These are phyloP conservation scores for Sporothrix dimorphospora DNA, from an alignment of 2,329 filamentous ascomycete species.

Conservation along the genomic window DNA sequence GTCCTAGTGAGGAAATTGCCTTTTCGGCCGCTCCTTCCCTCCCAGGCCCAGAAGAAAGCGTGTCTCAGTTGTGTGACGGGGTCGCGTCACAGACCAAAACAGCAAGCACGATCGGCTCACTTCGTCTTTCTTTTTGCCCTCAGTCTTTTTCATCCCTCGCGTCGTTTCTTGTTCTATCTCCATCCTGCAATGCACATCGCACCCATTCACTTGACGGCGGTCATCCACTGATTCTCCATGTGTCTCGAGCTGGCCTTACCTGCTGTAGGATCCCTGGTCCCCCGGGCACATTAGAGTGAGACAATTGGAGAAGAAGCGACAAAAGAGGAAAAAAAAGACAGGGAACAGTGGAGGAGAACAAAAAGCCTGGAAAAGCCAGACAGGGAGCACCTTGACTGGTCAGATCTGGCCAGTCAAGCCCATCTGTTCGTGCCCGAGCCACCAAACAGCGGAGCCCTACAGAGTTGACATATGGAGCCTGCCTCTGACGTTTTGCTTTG, in stretches of 20 bases:
- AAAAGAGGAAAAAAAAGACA: conserved; percentile 9
- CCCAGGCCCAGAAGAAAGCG: neutral
- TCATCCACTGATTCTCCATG: neutral
- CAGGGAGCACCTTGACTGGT: conserved; percentile 17
- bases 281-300: neutral
- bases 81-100: conserved; percentile 23
- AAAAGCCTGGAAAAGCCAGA: neutral
- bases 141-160: conserved; percentile 4
- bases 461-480: neutral
- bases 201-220: conserved; percentile 6
- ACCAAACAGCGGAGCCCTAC: conserved; percentile 4
- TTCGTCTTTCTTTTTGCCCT: neutral
- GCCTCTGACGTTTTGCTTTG: conserved; percentile 10
- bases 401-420: conserved; percentile 10
- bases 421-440: conserved; percentile 7
- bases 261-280: conserved; percentile 19
- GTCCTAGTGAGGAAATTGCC: conserved; percentile 22
- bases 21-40: conserved; percentile 22
- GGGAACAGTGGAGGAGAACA: conserved; percentile 6
- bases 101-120: neutral
- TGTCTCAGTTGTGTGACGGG: conserved; percentile 25
- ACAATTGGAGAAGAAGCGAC: conserved; percentile 23
- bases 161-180: conserved; percentile 7
- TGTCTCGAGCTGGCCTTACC: conserved; percentile 20
- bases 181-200: neutral